Percentiles rank a stretch among this genome's conserved stretches.
These are phyloP conservation scores for Chlorella sp. DNA, from an alignment of 139 green algal species.

Conservation along the genomic window DNA sequence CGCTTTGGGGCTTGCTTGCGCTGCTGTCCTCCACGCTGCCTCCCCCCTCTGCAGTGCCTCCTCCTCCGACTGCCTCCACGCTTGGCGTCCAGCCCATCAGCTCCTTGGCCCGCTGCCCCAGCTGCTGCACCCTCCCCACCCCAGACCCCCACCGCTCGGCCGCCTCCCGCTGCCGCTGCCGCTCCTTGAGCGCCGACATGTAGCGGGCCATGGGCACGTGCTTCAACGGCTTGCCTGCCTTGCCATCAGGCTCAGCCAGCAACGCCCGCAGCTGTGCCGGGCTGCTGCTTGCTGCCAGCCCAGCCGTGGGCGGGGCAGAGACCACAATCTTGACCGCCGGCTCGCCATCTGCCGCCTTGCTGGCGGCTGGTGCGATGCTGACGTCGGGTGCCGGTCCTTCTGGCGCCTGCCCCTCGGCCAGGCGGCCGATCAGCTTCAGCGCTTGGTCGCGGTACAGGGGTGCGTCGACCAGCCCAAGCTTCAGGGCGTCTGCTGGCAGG, in stretches of 20 bases:
- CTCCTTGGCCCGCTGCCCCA: neutral
- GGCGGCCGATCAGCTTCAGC: conserved; percentile 45
- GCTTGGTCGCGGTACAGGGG: conserved; percentile 86
- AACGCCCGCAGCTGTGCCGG: neutral
- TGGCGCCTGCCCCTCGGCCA: neutral
- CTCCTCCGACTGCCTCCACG: neutral
- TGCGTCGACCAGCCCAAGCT: conserved; percentile 72
- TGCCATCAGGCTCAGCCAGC: conserved; percentile 11
- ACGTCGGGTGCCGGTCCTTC: neutral
- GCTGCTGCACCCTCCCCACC: neutral
- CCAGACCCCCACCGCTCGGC: no score
- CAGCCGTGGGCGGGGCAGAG: neutral
- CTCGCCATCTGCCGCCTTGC: neutral
- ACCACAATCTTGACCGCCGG: neutral
- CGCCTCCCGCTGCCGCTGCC: neutral
- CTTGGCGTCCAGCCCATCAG: neutral
- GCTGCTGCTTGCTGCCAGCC: neutral
- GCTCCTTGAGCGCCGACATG: neutral
- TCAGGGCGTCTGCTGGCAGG: conserved; percentile 58
- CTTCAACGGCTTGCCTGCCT: neutral
- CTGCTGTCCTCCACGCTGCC: neutral
- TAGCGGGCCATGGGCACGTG: neutral
- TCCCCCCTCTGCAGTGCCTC: neutral
- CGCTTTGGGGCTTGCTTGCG: no score
- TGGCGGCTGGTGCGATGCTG: neutral